phyloP scores from a whole-genome alignment of 768 basidiomycete species.

The Trametes maxima region DNA sequence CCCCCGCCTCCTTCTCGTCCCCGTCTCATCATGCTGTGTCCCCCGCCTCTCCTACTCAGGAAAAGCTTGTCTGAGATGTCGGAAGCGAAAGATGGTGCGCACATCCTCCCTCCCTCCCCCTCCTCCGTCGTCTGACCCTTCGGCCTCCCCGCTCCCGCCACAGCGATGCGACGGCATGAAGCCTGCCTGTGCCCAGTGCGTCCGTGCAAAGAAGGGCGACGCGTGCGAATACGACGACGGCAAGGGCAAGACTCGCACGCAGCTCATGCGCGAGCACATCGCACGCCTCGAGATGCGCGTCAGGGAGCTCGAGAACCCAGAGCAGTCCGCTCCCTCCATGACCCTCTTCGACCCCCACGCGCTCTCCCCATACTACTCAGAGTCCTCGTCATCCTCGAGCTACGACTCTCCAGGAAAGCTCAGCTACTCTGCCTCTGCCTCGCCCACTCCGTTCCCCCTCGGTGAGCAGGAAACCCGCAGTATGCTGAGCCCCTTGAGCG shows the following conservation, averaged over 20 bases:
- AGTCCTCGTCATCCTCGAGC: slow-evolving; percentile 37
- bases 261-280: slow-evolving; percentile 77
- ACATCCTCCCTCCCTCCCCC: neutral
- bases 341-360: slow-evolving; percentile 70
- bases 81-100: slow-evolving; percentile 53
- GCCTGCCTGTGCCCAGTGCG: slow-evolving; percentile 79
- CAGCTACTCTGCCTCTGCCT: slow-evolving; percentile 37
- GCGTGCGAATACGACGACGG: slow-evolving; percentile 83
- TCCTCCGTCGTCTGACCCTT: neutral
- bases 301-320: slow-evolving; percentile 75
- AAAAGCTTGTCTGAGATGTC: slow-evolving; percentile 56
- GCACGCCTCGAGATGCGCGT: slow-evolving; percentile 70
- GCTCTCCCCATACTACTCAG: slow-evolving; percentile 33
- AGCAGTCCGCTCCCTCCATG: slow-evolving; percentile 68
- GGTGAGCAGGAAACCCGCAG: slow-evolving; percentile 37
- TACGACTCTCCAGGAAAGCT: slow-evolving; percentile 36
- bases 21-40: slow-evolving; percentile 7
- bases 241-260: slow-evolving; percentile 80
- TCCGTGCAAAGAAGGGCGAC: slow-evolving; percentile 74
- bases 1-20: neutral
- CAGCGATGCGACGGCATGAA: slow-evolving; percentile 80
- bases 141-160: neutral
- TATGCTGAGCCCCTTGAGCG: slow-evolving; percentile 19
- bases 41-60: slow-evolving; percentile 38
- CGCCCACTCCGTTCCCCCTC: slow-evolving; percentile 33